These are phyloP conservation scores for Galerina sulciceps DNA, from an alignment of 768 basidiomycete species.

Conservation along the genomic window DNA sequence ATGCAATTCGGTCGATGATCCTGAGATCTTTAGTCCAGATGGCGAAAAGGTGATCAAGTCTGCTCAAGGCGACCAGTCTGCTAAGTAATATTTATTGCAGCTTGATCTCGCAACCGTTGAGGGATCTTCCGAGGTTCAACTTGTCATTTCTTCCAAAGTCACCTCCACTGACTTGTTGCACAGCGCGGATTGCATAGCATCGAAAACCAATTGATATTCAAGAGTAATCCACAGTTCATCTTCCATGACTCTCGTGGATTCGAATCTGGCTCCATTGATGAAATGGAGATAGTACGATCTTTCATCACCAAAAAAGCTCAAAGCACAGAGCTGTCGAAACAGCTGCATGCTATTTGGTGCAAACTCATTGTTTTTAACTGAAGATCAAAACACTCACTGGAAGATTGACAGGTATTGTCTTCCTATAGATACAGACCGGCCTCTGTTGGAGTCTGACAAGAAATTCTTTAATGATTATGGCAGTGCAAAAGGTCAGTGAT, in stretches of 20 bases:
- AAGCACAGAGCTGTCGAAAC: slow-evolving; percentile 18
- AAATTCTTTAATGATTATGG: slow-evolving; percentile 32
- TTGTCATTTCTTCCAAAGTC: too few species aligned
- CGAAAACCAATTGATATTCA: slow-evolving; percentile 30
- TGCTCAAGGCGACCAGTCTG: neutral
- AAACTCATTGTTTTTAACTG: neutral
- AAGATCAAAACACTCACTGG: neutral
- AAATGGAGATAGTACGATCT: slow-evolving; percentile 30
- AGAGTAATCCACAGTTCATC: slow-evolving; percentile 34
- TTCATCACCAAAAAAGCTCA: slow-evolving; percentile 33
- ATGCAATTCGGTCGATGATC: neutral
- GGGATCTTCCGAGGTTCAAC: neutral
- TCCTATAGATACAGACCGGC: slow-evolving; percentile 27
- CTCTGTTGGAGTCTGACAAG: slow-evolving; percentile 30
- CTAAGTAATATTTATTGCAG: neutral
- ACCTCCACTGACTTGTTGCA: too few species aligned
- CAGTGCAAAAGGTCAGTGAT: slow-evolving; percentile 23
- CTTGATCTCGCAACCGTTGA: neutral
- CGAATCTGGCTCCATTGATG: slow-evolving; percentile 33
- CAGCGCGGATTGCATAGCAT: slow-evolving; percentile 24
- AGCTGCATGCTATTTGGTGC: slow-evolving; percentile 44
- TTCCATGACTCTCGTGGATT: slow-evolving; percentile 49
- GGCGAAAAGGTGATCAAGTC: neutral
- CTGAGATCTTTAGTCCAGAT: neutral
- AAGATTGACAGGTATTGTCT: slow-evolving; percentile 40